Base-by-base conservation (phyloP, 805 yeast genomes). In the Zygoascus flipseniorum region DNA sequence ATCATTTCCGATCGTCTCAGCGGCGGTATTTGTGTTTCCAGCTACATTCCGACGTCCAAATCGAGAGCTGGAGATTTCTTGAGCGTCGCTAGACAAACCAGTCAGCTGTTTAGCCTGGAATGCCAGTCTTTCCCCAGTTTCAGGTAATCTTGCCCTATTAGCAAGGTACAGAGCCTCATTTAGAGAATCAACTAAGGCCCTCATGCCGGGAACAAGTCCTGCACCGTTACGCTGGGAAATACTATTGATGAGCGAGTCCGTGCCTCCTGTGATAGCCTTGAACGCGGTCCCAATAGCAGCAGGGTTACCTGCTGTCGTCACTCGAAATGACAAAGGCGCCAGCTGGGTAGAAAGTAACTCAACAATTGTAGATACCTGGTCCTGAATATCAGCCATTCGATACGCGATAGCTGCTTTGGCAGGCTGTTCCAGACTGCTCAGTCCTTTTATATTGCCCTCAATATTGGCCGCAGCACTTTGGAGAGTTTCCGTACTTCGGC, bases 401-500 rank as follows among this genome's bases (percentile, higher is more conserved):
- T 35, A 35, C 9, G 39, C 39, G 8, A 35, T 35, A 35, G 39
- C 39, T 5, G 39, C 39, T 10, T 35, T 35, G 8, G 16, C 8
- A 35, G 39, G 39, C 16, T 13, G 13, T 13, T 5, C 8, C 39
- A 13, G 4, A 10, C 8, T 35, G 39, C 5, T 13, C 39, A 35
- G 16, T n/a, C 4, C 16, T 13, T 35, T 11, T 5, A 16, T 10
- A 42, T 42, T 19, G 9, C 20, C 13, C 5, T 19, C 16, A 42
- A 18, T 19, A 18, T 11, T 11, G 4, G 44, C 20, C 5, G 20
- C 41, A 5, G 23, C 19, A 43, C 58, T 59, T 26, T 48, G 54
- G 13, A 58, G 57, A 45, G 53, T 59, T 43, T 37, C 39, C 8
- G 10, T 6, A 16, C 43, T 35, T 28, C 44, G 31, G 9, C 16